Evolutionary conservation across 345 rosid genomes (phyloP), one percentile per base, ranked within the genome.

Genomic region (Brassica cretica): DNA sequence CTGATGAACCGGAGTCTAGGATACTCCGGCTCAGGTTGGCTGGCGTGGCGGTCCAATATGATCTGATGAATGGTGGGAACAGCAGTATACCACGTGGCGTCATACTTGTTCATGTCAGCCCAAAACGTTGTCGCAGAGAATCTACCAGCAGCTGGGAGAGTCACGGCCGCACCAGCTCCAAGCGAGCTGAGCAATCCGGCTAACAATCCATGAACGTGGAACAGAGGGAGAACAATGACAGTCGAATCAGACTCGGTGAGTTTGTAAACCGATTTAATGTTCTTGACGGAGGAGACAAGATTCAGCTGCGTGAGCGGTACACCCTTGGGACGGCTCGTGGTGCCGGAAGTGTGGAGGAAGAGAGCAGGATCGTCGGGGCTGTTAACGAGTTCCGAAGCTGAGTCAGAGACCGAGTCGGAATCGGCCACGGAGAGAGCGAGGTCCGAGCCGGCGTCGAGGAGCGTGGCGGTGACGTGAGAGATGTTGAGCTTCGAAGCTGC

Each of bases 31-130:
- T 91, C 92, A 5, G 97, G 93, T 4, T 82, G 84, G 77, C 70
- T 79, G 0, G 78, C 29, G 71, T 91, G 95, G 70, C 95, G 97
- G 66, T 91, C 95, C 6, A 91, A 84, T 59, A 93, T 84, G 80
- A 93, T 93, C 85, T 93, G 98, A 73, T 93, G 98, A 77, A 93
- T 89, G 2, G 95, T 93, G 1, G 98, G 98, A 62, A 93, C 97
- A 0, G 95, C 93, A 2, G 97, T 91, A 82, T 93, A 91, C 97
- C 98, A 93, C n/a, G 98, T 93, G 29, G 98, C 97, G 10, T 82
- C 76, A 79, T 86, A 88, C 64, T 78, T 56, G 32, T 25, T 46
- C 98, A 93, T 89, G 78, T 93, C 98, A 6, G 71, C 66, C 97
- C 97, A 93, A 72, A 91, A 93, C 3, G 97, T 85, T 0, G 98